Conservation (phyloP, 2,329 filamentous ascomycete genomes). For the Aureobasidium subglaciale region DNA sequence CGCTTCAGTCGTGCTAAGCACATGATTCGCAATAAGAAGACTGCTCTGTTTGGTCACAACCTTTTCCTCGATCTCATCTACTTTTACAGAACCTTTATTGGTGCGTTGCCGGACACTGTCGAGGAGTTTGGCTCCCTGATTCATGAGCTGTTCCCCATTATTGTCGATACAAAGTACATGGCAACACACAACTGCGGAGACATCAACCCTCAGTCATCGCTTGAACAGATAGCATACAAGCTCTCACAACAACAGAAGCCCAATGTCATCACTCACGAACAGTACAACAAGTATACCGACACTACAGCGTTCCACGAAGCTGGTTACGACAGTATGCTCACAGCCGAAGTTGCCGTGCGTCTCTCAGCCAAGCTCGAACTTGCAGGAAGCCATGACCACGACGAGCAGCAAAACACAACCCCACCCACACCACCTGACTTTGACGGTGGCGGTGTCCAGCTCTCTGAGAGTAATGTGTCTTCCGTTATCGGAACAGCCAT, state of each 20-base stretch:
- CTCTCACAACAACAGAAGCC: conserved; percentile 37
- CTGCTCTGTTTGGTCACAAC: conserved; percentile 57
- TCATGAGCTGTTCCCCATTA: conserved; percentile 47
- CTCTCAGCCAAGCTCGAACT: conserved; percentile 46
- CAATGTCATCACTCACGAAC: conserved; percentile 32
- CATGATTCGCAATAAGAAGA: conserved; percentile 39
- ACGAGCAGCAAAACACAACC: conserved; percentile 12
- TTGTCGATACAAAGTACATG: conserved; percentile 59
- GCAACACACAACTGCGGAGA: conserved; percentile 50
- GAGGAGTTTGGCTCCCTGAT: conserved; percentile 47
- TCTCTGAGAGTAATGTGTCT: neutral
- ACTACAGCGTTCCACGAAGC: conserved; percentile 49
- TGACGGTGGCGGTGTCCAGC: conserved; percentile 17
- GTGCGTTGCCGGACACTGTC: conserved; percentile 47
- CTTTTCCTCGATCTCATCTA: conserved; percentile 58
- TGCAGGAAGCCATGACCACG: conserved; percentile 29
- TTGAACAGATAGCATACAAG: conserved; percentile 43
- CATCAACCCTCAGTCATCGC: conserved; percentile 42
- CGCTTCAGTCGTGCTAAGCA: conserved; percentile 35
- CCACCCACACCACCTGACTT: conserved; percentile 14
- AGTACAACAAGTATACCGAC: conserved; percentile 36
- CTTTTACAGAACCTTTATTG: conserved; percentile 56
- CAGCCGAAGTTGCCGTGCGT: conserved; percentile 51
- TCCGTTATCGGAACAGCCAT: conserved; percentile 1
- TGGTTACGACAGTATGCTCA: conserved; percentile 56